Percentiles rank a stretch among this genome's conserved stretches.
Conservation (phyloP, 208 protist genomes). For the Trichomonas tenax region DNA sequence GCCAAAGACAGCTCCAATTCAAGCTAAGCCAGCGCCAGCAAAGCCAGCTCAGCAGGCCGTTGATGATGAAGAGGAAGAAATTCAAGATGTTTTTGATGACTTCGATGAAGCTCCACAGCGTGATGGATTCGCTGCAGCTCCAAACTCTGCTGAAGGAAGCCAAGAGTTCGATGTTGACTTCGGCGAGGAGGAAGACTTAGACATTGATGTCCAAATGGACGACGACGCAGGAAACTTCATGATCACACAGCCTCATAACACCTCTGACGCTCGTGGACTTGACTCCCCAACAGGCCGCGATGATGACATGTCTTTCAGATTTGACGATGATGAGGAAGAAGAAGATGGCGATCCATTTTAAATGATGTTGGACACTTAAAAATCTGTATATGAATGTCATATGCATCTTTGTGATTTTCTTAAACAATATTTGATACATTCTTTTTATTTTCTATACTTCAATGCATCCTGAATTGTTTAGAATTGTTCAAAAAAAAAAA, state of each 20-base stretch:
- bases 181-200: background rate
- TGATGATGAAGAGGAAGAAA: background rate
- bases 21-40: too few species aligned
- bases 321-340: background rate
- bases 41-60: background rate
- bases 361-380: too few species aligned
- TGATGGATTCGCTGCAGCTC: background rate
- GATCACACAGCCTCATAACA: background rate
- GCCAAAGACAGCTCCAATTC: background rate
- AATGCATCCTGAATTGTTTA: too few species aligned
- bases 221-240: background rate
- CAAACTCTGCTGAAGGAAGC: background rate
- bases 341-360: background rate
- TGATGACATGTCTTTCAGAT: background rate
- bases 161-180: background rate
- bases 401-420: too few species aligned
- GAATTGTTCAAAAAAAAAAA: too few species aligned
- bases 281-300: background rate
- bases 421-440: too few species aligned
- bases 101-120: background rate
- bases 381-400: too few species aligned
- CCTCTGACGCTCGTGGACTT: background rate
- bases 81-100: background rate
- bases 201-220: background rate
- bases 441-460: too few species aligned